Base-by-base conservation (phyloP, 192 early-diverging fungal species). In the Coemansia sp. region DNA sequence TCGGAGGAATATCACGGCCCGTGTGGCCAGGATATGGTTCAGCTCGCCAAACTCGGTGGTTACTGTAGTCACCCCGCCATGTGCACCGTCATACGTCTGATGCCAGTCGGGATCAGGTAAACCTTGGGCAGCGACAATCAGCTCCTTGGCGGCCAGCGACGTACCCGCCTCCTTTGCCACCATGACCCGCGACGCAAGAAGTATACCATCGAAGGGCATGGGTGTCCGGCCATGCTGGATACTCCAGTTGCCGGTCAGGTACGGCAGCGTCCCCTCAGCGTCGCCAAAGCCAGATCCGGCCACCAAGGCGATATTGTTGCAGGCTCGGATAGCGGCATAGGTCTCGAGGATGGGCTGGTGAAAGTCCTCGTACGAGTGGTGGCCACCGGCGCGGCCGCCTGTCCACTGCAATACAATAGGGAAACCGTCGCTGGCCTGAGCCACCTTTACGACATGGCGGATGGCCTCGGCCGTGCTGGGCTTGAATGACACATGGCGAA, bases 321-420 rank as follows among this genome's bases (percentile, higher is more conserved):
- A 80, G 5, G 83, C 79, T 56, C 94, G 81, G 31, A 97, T 89
- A 0, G 33, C 28, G 0, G 32, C n/a, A 17, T 70, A 96, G 0
- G 89, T 68, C 28, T 68, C 53, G 2, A 96, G 57, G 54, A 96
- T 83, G 26, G 91, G 91, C 60, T 80, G 78, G 60, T 94, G 89
- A 61, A 93, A 86, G 68, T 96, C 90, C 70, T 96, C 94, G 51
- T 88, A 93, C 48, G 86, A 89, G 80, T 97, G 90, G 65, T 96
- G 93, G 11, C 93, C 93, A 60, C 91, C 93, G 28, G 83, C 93
- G 56, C 92, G 85, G 36, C 92, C 92, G 68, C 92, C 91, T 20
- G 94, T 97, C 94, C 94, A 97, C 71, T 97, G 91, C 40, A 94
- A 73, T 34, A 94, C 75, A 38, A 97, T 80, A 5, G 91, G 87